Percentiles rank a stretch among this genome's conserved stretches.
These are phyloP conservation scores for Haplosporangium gracile DNA, from an alignment of 192 early-diverging fungal species.

Conservation along the genomic window DNA sequence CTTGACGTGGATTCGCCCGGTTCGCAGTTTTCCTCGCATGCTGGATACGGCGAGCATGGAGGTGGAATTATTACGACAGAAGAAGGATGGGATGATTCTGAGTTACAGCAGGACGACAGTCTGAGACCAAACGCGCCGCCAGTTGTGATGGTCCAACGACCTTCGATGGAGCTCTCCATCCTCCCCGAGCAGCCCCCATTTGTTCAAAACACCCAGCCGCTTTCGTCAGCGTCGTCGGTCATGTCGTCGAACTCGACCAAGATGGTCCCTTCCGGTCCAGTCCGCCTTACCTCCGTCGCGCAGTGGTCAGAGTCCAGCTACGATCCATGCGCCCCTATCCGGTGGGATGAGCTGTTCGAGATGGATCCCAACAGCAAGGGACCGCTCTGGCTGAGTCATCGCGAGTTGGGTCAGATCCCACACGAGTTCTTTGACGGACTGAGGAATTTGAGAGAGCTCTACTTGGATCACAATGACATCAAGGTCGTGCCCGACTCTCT, in stretches of 20 bases:
- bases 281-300: constrained; percentile 12
- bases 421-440: constrained; percentile 60
- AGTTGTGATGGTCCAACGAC: constrained; percentile 28
- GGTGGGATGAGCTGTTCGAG: constrained; percentile 56
- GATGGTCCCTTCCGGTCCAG: neutral
- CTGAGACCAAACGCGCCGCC: constrained; percentile 3
- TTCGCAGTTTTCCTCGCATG: neutral
- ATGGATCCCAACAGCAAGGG: constrained; percentile 57
- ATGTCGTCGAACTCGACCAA: constrained; percentile 14
- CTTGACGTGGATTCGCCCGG: constrained; percentile 23
- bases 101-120: constrained; percentile 1
- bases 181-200: constrained; percentile 40
- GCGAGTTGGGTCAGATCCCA: constrained; percentile 53
- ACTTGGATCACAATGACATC: constrained; percentile 60
- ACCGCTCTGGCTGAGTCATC: constrained; percentile 48
- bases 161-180: constrained; percentile 35
- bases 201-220: constrained; percentile 1
- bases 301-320: constrained; percentile 54
- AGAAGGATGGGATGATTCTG: constrained; percentile 30
- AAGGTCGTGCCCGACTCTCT: constrained; percentile 61
- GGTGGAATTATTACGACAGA: constrained; percentile 21
- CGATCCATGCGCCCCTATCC: constrained; percentile 45
- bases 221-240: constrained; percentile 29
- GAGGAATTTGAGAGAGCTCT: constrained; percentile 56
- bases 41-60: neutral